Evolutionary conservation across 768 basidiomycete genomes (phyloP), one percentile per base, ranked within the genome.

Genomic region (Coprinopsis sp.): DNA sequence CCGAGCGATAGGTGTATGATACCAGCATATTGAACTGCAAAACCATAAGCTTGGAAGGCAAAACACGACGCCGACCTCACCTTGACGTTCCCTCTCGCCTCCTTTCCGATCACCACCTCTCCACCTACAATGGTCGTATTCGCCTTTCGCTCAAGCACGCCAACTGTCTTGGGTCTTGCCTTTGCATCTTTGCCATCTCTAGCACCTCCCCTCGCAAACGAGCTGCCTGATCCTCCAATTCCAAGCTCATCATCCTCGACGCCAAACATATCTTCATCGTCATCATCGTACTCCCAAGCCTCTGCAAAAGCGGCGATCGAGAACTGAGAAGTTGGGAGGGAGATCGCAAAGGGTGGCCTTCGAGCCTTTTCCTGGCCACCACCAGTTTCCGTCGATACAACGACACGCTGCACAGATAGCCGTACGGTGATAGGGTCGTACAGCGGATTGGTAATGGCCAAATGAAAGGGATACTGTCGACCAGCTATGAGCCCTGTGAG

Each of bases 281-380:
- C 95, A n/a, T n/a, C n/a, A 25, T 96, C 95, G 51, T 93, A 96
- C 63, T 98, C 93, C 95, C 95, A 98, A 27, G 91, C 91, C 61
- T 98, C 96, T 14, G 91, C 91, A 59, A 87, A 94, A 2, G 95
- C 89, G 12, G 87, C 83, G 37, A 98, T 80, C 4, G 87, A 71
- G 61, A 99, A 95, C 7, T 82, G 67, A 0, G 78, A 69, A 10
- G 81, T 82, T 1, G 91, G 94, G 2, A 98, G 69, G 8, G 84
- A 82, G 4, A 95, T 73, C 1, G 82, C 85, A 59, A 89, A 95
- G 2, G 87, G 84, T 33, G 84, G 81, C 4, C 84, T 76, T 11
- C 77, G 76, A 10, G 78, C 69, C 60, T 81, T 84, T 47, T 82
- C 81, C 14, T 59, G 62, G 5, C 68, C 63, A 29, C 65, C 57